Evolutionary conservation across 495 filamentous ascomycete genomes (phyloP).

Genomic region (Aspergillus campestris): DNA sequence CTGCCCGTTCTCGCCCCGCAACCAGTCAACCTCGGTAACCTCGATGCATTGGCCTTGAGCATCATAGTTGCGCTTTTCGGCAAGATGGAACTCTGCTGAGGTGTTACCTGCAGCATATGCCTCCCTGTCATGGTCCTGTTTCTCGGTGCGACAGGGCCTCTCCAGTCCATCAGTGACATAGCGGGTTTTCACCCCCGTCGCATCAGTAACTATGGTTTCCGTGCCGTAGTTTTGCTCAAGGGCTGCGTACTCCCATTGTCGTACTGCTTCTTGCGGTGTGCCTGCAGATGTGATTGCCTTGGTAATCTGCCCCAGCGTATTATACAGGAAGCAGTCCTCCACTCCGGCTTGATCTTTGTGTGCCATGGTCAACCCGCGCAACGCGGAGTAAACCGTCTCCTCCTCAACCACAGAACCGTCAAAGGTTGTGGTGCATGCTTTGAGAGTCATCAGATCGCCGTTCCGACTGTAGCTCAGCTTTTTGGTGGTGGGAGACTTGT

Average conservation of each 20-base stretch:
- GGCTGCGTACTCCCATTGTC: not conserved
- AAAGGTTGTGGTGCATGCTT: not conserved
- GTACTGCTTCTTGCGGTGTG: not conserved
- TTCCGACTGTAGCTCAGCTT: not conserved
- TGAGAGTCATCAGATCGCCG: no score
- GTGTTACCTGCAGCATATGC: not conserved
- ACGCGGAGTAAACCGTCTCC: not conserved
- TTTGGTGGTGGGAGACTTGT: not conserved
- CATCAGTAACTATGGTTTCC: not conserved
- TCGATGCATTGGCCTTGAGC: not conserved
- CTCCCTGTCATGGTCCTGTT: slow-evolving; percentile 5
- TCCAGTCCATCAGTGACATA: slow-evolving; percentile 3
- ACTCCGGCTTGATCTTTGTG: not conserved
- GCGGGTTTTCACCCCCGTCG: slow-evolving; percentile 3
- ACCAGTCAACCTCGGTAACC: not conserved
- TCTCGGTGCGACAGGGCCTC: not conserved
- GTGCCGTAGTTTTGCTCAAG: not conserved
- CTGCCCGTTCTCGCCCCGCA: not conserved
- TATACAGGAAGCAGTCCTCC: not conserved
- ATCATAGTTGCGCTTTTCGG: slow-evolving; percentile 3
- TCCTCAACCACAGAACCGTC: not conserved
- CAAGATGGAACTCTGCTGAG: not conserved
- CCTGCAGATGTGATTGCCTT: not conserved
- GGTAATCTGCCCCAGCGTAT: not conserved
- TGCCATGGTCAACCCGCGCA: not conserved